Percentiles rank a stretch among this genome's conserved stretches.
Conservation (phyloP, 805 yeast species). For the Wickerhamiella kazuoi region DNA sequence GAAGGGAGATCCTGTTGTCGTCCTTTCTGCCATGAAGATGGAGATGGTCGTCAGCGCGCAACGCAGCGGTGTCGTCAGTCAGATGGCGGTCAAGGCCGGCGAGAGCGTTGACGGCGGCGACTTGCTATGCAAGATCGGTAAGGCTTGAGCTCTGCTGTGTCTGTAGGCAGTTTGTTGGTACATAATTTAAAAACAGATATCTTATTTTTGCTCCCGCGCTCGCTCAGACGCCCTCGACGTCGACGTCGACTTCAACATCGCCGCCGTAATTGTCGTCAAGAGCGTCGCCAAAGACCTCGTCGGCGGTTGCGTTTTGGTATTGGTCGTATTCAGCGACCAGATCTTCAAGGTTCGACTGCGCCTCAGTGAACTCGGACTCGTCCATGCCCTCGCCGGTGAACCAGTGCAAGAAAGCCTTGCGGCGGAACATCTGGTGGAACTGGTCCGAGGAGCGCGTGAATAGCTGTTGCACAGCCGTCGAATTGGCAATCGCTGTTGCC, state of each 20-base stretch:
- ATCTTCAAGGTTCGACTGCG: constrained; percentile 83
- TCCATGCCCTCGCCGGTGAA: constrained; percentile 95
- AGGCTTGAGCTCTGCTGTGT: constrained; percentile 5
- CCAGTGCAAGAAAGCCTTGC: constrained; percentile 94
- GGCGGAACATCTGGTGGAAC: constrained; percentile 82
- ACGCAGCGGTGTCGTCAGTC: constrained; percentile 65
- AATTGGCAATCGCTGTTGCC: constrained; percentile 87
- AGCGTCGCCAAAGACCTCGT: constrained; percentile 60
- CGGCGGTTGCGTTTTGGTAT: constrained; percentile 74
- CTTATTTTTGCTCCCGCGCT: not conserved
- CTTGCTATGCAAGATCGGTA: constrained; percentile 46
- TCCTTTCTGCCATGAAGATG: constrained; percentile 97
- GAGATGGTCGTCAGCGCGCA: constrained; percentile 97
- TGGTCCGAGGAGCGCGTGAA: constrained; percentile 83
- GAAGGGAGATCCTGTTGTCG: constrained; percentile 92
- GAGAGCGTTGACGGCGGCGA: constrained; percentile 94
- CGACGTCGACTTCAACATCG: constrained; percentile 3
- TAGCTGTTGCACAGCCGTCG: constrained; percentile 84
- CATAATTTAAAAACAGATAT: not conserved
- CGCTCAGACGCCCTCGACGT: not conserved
- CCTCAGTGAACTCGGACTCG: constrained; percentile 85
- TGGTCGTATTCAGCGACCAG: constrained; percentile 84
- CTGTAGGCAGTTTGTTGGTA: not conserved
- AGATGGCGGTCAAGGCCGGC: constrained; percentile 65
- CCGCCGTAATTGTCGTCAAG: constrained; percentile 25